phyloP scores from a whole-genome alignment of 2,329 filamentous ascomycete species.

The Mycosphaerelloides madeirae region DNA sequence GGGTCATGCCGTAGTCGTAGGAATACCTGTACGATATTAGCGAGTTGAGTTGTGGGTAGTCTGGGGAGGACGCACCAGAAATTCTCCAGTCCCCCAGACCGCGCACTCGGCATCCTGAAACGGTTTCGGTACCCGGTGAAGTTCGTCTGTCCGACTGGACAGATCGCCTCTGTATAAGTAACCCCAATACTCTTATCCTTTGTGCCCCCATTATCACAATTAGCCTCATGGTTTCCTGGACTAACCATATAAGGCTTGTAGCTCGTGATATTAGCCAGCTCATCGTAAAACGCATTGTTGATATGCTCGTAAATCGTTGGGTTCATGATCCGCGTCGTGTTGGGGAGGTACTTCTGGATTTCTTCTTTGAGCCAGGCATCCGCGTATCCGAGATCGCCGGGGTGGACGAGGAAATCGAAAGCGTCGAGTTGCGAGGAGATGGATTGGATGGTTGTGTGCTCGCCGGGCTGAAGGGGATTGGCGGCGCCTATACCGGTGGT shows the following conservation, averaged over 20 bases:
- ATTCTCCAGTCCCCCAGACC: slow-evolving; percentile 47
- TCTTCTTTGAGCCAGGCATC: slow-evolving; percentile 53
- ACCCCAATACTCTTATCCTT: slow-evolving; percentile 38
- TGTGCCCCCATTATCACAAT: slow-evolving; percentile 41
- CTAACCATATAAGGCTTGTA: slow-evolving; percentile 49
- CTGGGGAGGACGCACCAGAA: slow-evolving; percentile 46
- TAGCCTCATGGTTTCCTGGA: slow-evolving; percentile 49
- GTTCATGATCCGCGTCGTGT: slow-evolving; percentile 39
- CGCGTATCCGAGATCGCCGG: slow-evolving; percentile 55
- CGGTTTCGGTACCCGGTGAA: slow-evolving; percentile 49
- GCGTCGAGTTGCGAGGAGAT: slow-evolving; percentile 5
- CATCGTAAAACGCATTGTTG: slow-evolving; percentile 53
- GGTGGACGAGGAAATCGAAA: slow-evolving; percentile 27
- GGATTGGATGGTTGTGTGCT: slow-evolving; percentile 53
- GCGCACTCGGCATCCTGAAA: slow-evolving; percentile 48
- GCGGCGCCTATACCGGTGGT: slow-evolving; percentile 46
- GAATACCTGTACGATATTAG: slow-evolving; percentile 49
- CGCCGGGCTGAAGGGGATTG: slow-evolving; percentile 46
- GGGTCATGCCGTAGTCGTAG: slow-evolving; percentile 50
- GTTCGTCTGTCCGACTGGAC: slow-evolving; percentile 47
- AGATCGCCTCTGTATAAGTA: slow-evolving; percentile 46
- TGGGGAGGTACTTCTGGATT: slow-evolving; percentile 33
- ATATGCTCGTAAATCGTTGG: slow-evolving; percentile 53
- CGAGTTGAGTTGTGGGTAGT: no score
- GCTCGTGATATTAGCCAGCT: slow-evolving; percentile 44